phyloP scores from a whole-genome alignment of 2,329 filamentous ascomycete genomes.

The Epichloe amarillans region DNA sequence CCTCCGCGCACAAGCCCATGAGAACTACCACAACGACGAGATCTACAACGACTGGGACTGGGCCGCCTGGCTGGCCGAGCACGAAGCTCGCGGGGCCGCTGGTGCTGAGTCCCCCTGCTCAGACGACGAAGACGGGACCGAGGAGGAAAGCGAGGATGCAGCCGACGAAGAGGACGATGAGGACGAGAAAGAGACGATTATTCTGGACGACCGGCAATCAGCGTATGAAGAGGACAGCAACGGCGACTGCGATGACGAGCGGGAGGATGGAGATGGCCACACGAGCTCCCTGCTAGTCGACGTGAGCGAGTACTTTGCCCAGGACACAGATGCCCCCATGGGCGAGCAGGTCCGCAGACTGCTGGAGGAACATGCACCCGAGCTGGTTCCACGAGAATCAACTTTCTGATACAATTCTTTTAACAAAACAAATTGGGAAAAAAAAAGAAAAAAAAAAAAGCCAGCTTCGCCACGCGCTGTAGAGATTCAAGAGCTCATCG shows the following conservation, averaged over 20 bases:
- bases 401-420: background rate
- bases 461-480: too few species aligned
- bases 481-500: too few species aligned
- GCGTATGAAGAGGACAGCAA: constrained; percentile 1
- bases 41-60: constrained; percentile 11
- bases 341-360: background rate
- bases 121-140: background rate
- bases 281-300: background rate
- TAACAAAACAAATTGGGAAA: too few species aligned
- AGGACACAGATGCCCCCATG: background rate
- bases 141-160: background rate
- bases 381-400: background rate
- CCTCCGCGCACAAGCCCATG: constrained; percentile 12
- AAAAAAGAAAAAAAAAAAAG: too few species aligned
- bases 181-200: constrained; percentile 4
- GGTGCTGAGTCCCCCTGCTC: too few species aligned
- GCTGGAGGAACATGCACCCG: background rate
- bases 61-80: constrained; percentile 10
- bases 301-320: background rate
- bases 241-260: constrained; percentile 1
- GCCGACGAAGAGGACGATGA: constrained; percentile 3
- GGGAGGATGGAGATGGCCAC: constrained; percentile 1
- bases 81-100: background rate
- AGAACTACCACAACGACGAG: constrained; percentile 9
- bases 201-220: background rate